Evolutionary conservation across 345 rosid genomes (phyloP), one percentile per base, ranked within the genome.

Genomic region (Pseudoturritis turrita): DNA sequence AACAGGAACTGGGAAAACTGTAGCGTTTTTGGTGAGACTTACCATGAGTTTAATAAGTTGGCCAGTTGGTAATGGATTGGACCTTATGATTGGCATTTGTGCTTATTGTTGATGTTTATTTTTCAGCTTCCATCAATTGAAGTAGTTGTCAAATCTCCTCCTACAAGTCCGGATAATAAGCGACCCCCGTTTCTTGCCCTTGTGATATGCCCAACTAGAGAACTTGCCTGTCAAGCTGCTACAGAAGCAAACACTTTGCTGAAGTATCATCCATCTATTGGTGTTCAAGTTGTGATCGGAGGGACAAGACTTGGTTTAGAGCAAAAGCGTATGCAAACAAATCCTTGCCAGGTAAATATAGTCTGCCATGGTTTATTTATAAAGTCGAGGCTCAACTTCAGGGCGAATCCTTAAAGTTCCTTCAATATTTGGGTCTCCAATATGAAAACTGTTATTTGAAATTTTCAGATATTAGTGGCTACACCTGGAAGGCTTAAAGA

Each of bases 201-300:
- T 79, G 83, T 96, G 52, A 84, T 92, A 28, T 92, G 97, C 82
- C 97, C 99, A 36, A 96, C 98, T 25, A 86, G 98, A 76, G 99
- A 96, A 83, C 98, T 96, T 79, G 96, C 98, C 12, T 73, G 21
- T 72, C 99, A 96, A 81, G 99, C 99, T 78, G 94, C 97, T 78
- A 71, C 86, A 26, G 99, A 92, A 85, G 96, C 96, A 49, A 88
- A 83, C 29, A 84, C 74, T 26, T 78, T 90, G 64, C 73, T 96
- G 80, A 96, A 96, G 85, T 84, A 96, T 71, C 99, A 96, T 76
- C 81, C 92, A 64, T 73, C 96, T 52, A 77, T 90, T 52, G 99
- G 99, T 62, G 98, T 85, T 81, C 99, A 96, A 86, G 93, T 85
- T 79, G 99, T 96, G 72, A 96, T 92, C n/a, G 98, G 99, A 74